Percentiles rank a stretch among this genome's conserved stretches.
phyloP scores from a whole-genome alignment of 768 basidiomycete species.

The Galerina marginata region DNA sequence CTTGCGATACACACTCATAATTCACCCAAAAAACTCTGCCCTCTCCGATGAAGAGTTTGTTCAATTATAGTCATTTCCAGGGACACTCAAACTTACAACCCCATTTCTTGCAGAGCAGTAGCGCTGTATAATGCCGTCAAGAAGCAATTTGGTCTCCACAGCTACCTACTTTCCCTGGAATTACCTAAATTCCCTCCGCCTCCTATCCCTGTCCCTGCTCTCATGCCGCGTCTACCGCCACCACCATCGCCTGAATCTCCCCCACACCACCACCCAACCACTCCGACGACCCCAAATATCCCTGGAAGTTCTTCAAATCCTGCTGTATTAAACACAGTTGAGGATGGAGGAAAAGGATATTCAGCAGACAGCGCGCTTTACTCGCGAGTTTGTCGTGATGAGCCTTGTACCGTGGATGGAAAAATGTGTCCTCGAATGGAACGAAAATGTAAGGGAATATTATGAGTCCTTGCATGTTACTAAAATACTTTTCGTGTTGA shows the following conservation, averaged over 20 bases:
- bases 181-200: slow-evolving; percentile 68
- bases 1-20: slow-evolving; percentile 76
- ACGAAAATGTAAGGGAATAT: slow-evolving; percentile 65
- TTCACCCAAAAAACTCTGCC: slow-evolving; percentile 73
- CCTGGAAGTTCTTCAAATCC: slow-evolving; percentile 29
- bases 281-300: slow-evolving; percentile 23
- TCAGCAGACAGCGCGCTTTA: slow-evolving; percentile 73
- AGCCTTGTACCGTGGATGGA: slow-evolving; percentile 98
- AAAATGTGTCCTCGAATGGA: slow-evolving; percentile 91
- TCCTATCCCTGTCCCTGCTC: slow-evolving; percentile 69
- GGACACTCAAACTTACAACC: slow-evolving; percentile 4
- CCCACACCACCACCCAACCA: slow-evolving; percentile 20
- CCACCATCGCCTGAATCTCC: slow-evolving; percentile 43
- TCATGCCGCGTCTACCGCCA: slow-evolving; percentile 71
- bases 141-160: slow-evolving; percentile 84
- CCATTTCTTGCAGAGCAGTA: slow-evolving; percentile 54
- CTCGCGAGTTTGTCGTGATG: slow-evolving; percentile 88
- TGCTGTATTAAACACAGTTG: slow-evolving; percentile 46
- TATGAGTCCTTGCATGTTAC: not conserved
- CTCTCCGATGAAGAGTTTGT: slow-evolving; percentile 83
- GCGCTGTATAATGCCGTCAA: slow-evolving; percentile 87
- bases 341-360: slow-evolving; percentile 75
- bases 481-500: slow-evolving; percentile 8
- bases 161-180: slow-evolving; percentile 67
- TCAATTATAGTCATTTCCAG: not conserved